These are phyloP conservation scores for Phialemonium atrogriseum DNA, from an alignment of 2,329 filamentous ascomycete species.

Conservation along the genomic window DNA sequence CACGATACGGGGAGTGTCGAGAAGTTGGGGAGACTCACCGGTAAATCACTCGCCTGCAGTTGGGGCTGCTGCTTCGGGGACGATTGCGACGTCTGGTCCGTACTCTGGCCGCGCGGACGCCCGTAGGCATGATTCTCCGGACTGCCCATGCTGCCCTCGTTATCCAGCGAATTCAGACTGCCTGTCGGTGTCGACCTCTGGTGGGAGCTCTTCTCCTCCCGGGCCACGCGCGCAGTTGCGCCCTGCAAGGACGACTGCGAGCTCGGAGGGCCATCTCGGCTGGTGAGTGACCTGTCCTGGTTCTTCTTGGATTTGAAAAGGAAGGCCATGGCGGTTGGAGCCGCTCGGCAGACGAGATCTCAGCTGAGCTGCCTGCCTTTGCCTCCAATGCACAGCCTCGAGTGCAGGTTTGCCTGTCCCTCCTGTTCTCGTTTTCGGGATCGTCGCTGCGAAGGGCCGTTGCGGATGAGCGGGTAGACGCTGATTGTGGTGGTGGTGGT, in stretches of 20 bases:
- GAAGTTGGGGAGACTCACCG: constrained; percentile 30
- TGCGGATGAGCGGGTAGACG: not conserved
- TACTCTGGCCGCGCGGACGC: constrained; percentile 44
- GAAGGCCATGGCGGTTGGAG: constrained; percentile 58
- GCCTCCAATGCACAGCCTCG: not conserved
- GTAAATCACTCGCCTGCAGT: constrained; percentile 24
- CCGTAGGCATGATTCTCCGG: constrained; percentile 52
- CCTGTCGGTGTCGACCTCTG: constrained; percentile 66
- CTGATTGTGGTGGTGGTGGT: not conserved
- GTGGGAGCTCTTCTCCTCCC: constrained; percentile 45
- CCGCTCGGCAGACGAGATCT: constrained; percentile 26
- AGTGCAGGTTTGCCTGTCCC: too few relatives aligned
- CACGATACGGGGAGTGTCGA: too few relatives aligned
- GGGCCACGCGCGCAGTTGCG: constrained; percentile 36
- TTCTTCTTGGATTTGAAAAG: constrained; percentile 77
- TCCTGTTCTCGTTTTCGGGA: too few relatives aligned
- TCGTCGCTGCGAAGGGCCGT: constrained; percentile 1
- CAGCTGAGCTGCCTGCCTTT: not conserved
- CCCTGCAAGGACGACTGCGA: constrained; percentile 42
- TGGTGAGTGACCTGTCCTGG: constrained; percentile 52
- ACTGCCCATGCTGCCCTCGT: constrained; percentile 47
- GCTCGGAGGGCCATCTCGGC: constrained; percentile 41
- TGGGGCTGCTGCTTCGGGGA: constrained; percentile 40
- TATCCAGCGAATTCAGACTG: constrained; percentile 66
- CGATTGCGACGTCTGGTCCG: constrained; percentile 37